Percentiles rank a stretch among this genome's conserved stretches.
phyloP scores from a whole-genome alignment of 768 basidiomycete genomes.

The Boletus rubroflammeus region DNA sequence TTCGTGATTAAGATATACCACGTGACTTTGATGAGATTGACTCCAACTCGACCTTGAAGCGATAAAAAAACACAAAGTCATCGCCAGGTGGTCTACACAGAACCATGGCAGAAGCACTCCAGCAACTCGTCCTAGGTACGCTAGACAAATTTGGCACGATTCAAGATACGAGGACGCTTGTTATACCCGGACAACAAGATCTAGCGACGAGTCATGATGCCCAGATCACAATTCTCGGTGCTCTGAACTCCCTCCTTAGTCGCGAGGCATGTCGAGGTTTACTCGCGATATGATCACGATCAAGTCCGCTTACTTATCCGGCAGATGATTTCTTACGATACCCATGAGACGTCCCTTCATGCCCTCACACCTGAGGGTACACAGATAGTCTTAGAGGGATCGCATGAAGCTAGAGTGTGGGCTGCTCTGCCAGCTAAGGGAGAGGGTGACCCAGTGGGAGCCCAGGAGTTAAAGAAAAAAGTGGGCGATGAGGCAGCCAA shows the following conservation, averaged over 20 bases:
- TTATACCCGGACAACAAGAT: conserved; percentile 58
- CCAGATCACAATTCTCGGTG: conserved; percentile 83
- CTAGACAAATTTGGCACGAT: conserved; percentile 57
- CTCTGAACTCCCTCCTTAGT: conserved; percentile 84
- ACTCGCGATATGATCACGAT: conserved; percentile 1
- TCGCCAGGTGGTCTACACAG: conserved; percentile 1
- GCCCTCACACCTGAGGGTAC: conserved; percentile 78
- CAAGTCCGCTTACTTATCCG: conserved; percentile 11
- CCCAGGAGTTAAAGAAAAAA: conserved; percentile 62
- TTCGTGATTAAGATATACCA: not conserved
- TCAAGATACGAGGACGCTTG: conserved; percentile 64
- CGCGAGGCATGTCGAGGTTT: conserved; percentile 60
- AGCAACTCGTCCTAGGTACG: conserved; percentile 73
- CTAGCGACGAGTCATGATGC: conserved; percentile 66
- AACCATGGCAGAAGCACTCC: conserved; percentile 71
- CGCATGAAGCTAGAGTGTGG: conserved; percentile 97
- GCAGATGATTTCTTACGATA: conserved; percentile 82
- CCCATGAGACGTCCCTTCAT: conserved; percentile 73
- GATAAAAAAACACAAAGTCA: not conserved
- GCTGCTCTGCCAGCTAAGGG: conserved; percentile 71
- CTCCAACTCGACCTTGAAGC: not conserved
- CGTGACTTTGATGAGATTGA: conserved; percentile 22
- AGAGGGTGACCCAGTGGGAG: conserved; percentile 59
- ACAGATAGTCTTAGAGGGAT: conserved; percentile 75
- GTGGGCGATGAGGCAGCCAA: conserved; percentile 89